Evolutionary conservation across 768 basidiomycete genomes (phyloP).

Genomic region (Asterophora parasitica): DNA sequence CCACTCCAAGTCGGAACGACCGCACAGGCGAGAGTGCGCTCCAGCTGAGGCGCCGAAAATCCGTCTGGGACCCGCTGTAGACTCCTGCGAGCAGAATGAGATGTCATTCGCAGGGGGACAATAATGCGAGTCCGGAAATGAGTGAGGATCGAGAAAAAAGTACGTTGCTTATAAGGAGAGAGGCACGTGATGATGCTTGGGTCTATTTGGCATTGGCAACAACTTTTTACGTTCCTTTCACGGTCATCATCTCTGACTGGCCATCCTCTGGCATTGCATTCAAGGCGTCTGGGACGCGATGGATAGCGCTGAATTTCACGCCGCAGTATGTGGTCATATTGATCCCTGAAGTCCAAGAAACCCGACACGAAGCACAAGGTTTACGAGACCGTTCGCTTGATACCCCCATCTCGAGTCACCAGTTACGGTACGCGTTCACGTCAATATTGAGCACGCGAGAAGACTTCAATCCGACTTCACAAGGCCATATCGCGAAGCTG

Average conservation of each 20-base stretch:
- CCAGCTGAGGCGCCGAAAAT: constrained; percentile 27
- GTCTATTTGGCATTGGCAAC: constrained; percentile 5
- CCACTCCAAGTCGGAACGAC: constrained; percentile 23
- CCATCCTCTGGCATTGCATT: background rate
- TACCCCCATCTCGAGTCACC: constrained; percentile 65
- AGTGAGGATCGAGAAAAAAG: constrained; percentile 20
- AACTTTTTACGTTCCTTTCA: background rate
- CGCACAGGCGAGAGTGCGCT: constrained; percentile 25
- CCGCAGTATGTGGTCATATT: constrained; percentile 35
- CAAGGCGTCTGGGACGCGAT: constrained; percentile 21
- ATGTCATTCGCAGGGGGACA: constrained; percentile 30
- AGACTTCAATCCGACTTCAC: background rate
- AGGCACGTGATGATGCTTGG: constrained; percentile 13
- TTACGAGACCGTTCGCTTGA: constrained; percentile 65
- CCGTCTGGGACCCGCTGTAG: constrained; percentile 29
- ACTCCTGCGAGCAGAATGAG: constrained; percentile 28
- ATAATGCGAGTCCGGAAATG: constrained; percentile 30
- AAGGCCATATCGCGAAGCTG: constrained; percentile 77
- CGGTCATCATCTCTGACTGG: background rate
- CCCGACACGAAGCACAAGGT: constrained; percentile 40
- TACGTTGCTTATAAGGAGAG: constrained; percentile 4
- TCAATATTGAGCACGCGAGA: background rate
- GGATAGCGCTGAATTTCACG: constrained; percentile 62
- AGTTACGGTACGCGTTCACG: constrained; percentile 58
- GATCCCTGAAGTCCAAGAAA: background rate